Base-by-base conservation (phyloP, 1,284 basidiomycete species). In the Cryptococcus sp. region DNA sequence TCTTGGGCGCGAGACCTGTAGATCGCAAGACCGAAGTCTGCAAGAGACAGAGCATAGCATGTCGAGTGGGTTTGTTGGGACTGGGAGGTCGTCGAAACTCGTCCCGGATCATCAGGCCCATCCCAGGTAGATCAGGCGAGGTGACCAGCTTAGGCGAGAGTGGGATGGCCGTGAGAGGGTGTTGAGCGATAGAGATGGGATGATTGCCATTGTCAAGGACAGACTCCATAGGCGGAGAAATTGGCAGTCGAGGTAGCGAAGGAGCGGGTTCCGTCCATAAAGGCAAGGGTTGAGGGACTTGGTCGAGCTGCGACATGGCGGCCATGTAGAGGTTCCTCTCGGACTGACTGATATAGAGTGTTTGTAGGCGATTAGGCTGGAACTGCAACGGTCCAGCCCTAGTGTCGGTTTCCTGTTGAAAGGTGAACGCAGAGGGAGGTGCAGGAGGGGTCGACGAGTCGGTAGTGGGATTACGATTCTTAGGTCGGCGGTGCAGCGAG, bases 281-380 rank as follows among this genome's bases (percentile, higher is more conserved):
- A 1, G 63, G 58, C 6, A 71, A 53, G 5, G 48, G 52, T 32
- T 61, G 60, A 0, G 65, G 65, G 21, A 43, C 39, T 40, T 54
- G 34, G 19, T 69, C 62, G 1, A 71, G 54, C 21, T 63, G 56
- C 3, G 59, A 51, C 60, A 71, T 60, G 2, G 66, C 64, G 3
- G 64, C 61, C 9, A 71, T 57, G 51, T 69, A 71, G 23, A 71
- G 58, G 32, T 68, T 56, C 10, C 59, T 56, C 31, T 69, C 69
- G 2, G 60, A 62, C 11, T 61, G 63, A 1, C 63, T 57, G 19
- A 69, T 63, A 51, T 63, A 62, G 4, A 69, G 50, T 6, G 62
- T 66, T 11, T 57, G 56, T 24, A 59, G 45, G 5, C 63, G 51
- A 34, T 62, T 63, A 1, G 62, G 59, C 0, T 50, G 33, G 52